Evolutionary conservation across 495 filamentous ascomycete species (phyloP).

Genomic region (Alectoria sarmentosa): DNA sequence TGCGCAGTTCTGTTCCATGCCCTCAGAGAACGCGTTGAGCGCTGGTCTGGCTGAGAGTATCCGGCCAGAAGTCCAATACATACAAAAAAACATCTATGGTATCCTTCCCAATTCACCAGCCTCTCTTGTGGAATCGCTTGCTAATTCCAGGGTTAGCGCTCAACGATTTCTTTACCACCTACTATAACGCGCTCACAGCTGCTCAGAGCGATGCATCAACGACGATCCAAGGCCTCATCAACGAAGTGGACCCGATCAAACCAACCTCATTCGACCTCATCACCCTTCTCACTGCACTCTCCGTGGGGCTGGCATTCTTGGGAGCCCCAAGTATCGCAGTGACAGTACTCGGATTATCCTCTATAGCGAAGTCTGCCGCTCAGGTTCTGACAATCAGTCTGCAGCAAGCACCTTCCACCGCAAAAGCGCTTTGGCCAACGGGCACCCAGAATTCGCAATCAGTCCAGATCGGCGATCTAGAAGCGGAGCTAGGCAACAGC

Average conservation of each 20-base stretch:
- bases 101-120: not conserved
- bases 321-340: constrained; percentile 21
- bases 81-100: constrained; percentile 22
- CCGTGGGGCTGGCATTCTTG: constrained; percentile 20
- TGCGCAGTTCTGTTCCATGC: constrained; percentile 14
- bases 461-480: constrained; percentile 15
- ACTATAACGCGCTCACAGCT: constrained; percentile 14
- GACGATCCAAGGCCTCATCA: constrained; percentile 16
- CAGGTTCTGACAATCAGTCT: constrained; percentile 18
- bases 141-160: constrained; percentile 12
- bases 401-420: constrained; percentile 20
- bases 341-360: constrained; percentile 3
- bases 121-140: not conserved
- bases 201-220: constrained; percentile 7
- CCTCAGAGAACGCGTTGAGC: not conserved
- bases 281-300: constrained; percentile 17
- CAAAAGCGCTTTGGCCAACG: constrained; percentile 20
- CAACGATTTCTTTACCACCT: constrained; percentile 24
- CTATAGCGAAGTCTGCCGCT: not conserved
- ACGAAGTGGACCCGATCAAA: constrained; percentile 16
- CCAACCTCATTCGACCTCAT: not conserved
- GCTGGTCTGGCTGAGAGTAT: not conserved
- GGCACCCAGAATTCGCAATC: constrained; percentile 20
- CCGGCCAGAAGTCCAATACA: constrained; percentile 18
- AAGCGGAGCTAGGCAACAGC: constrained; percentile 12